Evolutionary conservation across 2,329 filamentous ascomycete genomes (phyloP).

Genomic region (Atkinsonella texensis): DNA sequence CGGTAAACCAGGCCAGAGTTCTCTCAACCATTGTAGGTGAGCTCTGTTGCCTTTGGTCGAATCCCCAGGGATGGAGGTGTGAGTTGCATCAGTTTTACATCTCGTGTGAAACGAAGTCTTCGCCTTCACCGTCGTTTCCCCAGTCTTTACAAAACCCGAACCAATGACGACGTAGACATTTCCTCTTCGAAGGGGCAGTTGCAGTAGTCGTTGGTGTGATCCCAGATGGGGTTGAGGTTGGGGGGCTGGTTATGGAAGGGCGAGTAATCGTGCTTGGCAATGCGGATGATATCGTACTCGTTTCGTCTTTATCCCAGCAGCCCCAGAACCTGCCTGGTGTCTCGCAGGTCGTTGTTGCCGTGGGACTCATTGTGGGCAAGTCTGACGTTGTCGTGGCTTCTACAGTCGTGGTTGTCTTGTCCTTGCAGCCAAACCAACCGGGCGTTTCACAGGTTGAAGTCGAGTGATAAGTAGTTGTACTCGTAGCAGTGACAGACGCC

Average conservation of each 20-base stretch:
- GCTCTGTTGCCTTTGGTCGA: background rate
- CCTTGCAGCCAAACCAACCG: conserved; percentile 57
- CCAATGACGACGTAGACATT: conserved; percentile 27
- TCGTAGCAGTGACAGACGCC: conserved; percentile 20
- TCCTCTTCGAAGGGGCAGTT: conserved; percentile 14
- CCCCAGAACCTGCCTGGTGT: conserved; percentile 46
- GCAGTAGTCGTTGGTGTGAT: conserved; percentile 14
- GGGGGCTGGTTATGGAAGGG: conserved; percentile 18
- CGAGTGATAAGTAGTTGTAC: conserved; percentile 29
- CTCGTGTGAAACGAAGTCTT: conserved; percentile 19
- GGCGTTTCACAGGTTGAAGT: conserved; percentile 49
- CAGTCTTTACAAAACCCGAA: conserved; percentile 30
- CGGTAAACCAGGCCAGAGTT: no score
- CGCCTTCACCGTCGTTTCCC: conserved; percentile 12
- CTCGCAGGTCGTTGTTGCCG: conserved; percentile 29
- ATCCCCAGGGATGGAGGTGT: background rate
- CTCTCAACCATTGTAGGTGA: no score
- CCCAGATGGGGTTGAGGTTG: conserved; percentile 18
- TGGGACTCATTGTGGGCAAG: conserved; percentile 12
- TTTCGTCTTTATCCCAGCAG: conserved; percentile 31
- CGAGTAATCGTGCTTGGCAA: background rate
- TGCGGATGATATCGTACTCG: conserved; percentile 13
- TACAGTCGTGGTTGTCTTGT: conserved; percentile 21
- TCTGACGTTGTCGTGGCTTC: conserved; percentile 19
- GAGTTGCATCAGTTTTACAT: conserved; percentile 12